A percentile compares a stretch with the other conserved stretches of the same genome.
Evolutionary conservation across 2,329 filamentous ascomycete genomes (phyloP).

Genomic region (Aspergillus persii): DNA sequence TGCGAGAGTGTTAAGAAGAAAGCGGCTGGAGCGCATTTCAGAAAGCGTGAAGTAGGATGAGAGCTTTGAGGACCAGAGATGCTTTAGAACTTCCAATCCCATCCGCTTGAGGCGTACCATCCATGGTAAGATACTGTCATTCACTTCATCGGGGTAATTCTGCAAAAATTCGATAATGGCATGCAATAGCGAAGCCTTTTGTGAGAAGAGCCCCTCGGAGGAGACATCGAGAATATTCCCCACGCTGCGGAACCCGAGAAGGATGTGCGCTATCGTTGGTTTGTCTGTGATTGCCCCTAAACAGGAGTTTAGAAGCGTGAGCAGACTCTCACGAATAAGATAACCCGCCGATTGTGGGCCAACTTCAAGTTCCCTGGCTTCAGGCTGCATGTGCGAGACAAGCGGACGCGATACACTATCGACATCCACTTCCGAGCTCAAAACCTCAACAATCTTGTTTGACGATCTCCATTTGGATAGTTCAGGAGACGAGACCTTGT

Average conservation of each 20-base stretch:
- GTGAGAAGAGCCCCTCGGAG: constrained; percentile 67
- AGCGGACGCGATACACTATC: constrained; percentile 76
- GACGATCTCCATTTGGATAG: constrained; percentile 63
- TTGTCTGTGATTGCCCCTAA: constrained; percentile 70
- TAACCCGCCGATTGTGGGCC: constrained; percentile 71
- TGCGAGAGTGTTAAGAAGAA: constrained; percentile 74
- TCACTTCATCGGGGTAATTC: constrained; percentile 64
- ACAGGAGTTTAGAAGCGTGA: constrained; percentile 82
- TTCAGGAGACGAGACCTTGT: constrained; percentile 64
- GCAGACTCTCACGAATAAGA: constrained; percentile 75
- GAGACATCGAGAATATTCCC: constrained; percentile 68
- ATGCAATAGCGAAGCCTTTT: constrained; percentile 77
- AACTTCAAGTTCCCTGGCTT: constrained; percentile 69
- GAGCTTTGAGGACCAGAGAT: constrained; percentile 79
- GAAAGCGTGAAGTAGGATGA: constrained; percentile 72
- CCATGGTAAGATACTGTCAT: constrained; percentile 63
- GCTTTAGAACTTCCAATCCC: constrained; percentile 69
- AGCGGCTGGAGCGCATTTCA: constrained; percentile 75
- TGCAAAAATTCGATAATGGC: constrained; percentile 70
- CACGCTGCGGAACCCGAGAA: constrained; percentile 82
- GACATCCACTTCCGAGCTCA: constrained; percentile 77
- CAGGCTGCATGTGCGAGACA: constrained; percentile 62
- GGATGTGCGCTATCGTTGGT: constrained; percentile 84
- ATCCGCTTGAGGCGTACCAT: constrained; percentile 67
- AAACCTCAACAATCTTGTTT: constrained; percentile 82